phyloP scores from a whole-genome alignment of 192 early-diverging fungal species.

The Linnemannia elongata region DNA sequence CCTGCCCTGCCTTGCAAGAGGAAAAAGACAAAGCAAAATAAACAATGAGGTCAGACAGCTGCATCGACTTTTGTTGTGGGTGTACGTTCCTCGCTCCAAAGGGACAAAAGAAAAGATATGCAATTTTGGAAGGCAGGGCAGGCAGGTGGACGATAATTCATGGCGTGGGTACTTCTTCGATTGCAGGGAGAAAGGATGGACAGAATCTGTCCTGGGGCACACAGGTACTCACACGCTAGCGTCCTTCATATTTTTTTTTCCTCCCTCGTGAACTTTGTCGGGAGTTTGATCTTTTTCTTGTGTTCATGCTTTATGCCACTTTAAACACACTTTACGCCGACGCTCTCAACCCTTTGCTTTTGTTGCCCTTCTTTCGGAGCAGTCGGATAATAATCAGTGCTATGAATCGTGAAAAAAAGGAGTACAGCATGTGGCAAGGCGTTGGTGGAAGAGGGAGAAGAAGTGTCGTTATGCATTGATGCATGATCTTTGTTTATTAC shows the following conservation, averaged over 20 bases:
- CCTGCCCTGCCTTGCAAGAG: background rate
- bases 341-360: background rate
- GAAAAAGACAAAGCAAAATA: background rate
- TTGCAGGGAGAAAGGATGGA: background rate
- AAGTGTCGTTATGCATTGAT: too few species aligned
- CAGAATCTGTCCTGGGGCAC: background rate
- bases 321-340: background rate
- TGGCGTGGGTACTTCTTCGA: background rate
- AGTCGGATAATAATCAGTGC: background rate
- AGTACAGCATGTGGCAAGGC: too few species aligned
- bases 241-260: background rate
- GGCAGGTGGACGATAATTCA: background rate
- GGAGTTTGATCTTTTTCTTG: background rate
- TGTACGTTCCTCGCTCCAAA: too few species aligned
- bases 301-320: background rate
- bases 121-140: background rate
- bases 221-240: too few species aligned
- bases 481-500: too few species aligned
- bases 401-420: too few species aligned
- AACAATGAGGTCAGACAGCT: constrained; percentile 4
- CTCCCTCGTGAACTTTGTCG: background rate
- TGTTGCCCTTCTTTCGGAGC: too few species aligned
- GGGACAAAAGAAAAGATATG: background rate
- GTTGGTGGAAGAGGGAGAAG: too few species aligned
- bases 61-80: background rate